A percentile compares a stretch with the other conserved stretches of the same genome.
phyloP scores from a whole-genome alignment of 2,329 filamentous ascomycete species.

The Chaetomium sp. region DNA sequence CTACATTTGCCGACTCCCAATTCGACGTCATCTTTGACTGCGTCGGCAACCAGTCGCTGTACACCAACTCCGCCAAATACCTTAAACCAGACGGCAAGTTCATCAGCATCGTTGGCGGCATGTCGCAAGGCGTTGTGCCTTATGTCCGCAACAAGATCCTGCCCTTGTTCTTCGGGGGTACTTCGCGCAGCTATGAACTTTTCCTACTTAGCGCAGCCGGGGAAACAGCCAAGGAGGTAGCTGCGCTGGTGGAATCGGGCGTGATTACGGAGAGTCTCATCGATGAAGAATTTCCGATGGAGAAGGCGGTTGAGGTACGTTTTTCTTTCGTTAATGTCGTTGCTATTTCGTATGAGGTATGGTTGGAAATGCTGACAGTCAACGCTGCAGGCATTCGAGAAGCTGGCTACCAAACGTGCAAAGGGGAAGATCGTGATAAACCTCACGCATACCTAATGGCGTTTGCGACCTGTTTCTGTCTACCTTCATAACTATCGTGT shows the following conservation, averaged over 20 bases:
- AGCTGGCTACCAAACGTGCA: slow-evolving; percentile 27
- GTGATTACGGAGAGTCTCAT: slow-evolving; percentile 25
- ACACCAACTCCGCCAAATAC: slow-evolving; percentile 33
- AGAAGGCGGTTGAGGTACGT: slow-evolving; percentile 27
- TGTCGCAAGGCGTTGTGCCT: slow-evolving; percentile 25
- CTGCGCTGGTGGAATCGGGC: slow-evolving; percentile 25
- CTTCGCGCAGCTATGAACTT: slow-evolving; percentile 27
- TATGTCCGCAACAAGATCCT: slow-evolving; percentile 29
- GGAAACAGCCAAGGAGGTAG: slow-evolving; percentile 23
- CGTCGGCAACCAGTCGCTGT: slow-evolving; percentile 43
- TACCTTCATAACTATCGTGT: too few species aligned
- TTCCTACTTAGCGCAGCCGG: slow-evolving; percentile 27
- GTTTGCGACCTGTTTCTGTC: too few species aligned
- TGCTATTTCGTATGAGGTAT: neutral
- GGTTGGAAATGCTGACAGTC: neutral
- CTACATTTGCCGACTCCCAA: slow-evolving; percentile 24
- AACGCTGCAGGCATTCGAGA: slow-evolving; percentile 26
- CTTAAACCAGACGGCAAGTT: slow-evolving; percentile 33
- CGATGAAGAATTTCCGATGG: slow-evolving; percentile 29
- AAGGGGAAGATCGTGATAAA: slow-evolving; percentile 31
- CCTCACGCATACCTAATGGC: slow-evolving; percentile 12
- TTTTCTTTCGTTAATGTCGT: neutral
- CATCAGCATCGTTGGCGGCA: slow-evolving; percentile 30
- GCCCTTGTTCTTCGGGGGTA: slow-evolving; percentile 29
- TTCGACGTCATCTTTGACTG: slow-evolving; percentile 44